Percentiles rank a stretch among this genome's conserved stretches.
Conservation (phyloP, 768 basidiomycete genomes). For the Xerocomellus chrysenteron region DNA sequence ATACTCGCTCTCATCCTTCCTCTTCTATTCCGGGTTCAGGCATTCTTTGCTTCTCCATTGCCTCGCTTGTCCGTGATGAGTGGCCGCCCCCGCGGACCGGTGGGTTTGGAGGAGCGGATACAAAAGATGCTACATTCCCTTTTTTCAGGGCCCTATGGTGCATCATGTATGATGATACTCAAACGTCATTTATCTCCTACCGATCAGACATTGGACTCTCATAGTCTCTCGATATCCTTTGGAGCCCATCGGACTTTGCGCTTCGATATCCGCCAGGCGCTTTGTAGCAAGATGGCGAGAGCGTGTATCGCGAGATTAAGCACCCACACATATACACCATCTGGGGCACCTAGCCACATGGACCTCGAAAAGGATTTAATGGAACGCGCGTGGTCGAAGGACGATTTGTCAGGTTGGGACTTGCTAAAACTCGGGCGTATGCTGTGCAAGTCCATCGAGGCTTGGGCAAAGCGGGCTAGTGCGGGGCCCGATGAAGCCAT, state of each 20-base stretch:
- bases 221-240: slow-evolving; percentile 42
- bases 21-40: slow-evolving; percentile 67
- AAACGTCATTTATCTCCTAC: slow-evolving; percentile 52
- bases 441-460: slow-evolving; percentile 52
- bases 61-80: slow-evolving; percentile 61
- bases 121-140: slow-evolving; percentile 55
- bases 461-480: slow-evolving; percentile 50
- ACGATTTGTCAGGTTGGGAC: slow-evolving; percentile 68
- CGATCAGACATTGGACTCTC: slow-evolving; percentile 23
- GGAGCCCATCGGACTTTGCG: slow-evolving; percentile 65
- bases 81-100: slow-evolving; percentile 33
- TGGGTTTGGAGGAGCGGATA: slow-evolving; percentile 52
- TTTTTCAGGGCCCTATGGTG: slow-evolving; percentile 63
- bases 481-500: slow-evolving; percentile 28
- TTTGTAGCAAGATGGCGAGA: slow-evolving; percentile 61
- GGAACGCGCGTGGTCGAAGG: slow-evolving; percentile 72
- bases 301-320: slow-evolving; percentile 60
- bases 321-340: slow-evolving; percentile 52
- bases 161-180: slow-evolving; percentile 62
- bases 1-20: slow-evolving; percentile 61
- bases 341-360: slow-evolving; percentile 59
- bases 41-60: slow-evolving; percentile 63
- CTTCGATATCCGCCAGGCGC: slow-evolving; percentile 58
- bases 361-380: slow-evolving; percentile 62
- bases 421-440: slow-evolving; percentile 55